Percentiles rank a stretch among this genome's conserved stretches.
phyloP scores from a whole-genome alignment of 768 basidiomycete species.

The Tylopilus vinaceipallidus region DNA sequence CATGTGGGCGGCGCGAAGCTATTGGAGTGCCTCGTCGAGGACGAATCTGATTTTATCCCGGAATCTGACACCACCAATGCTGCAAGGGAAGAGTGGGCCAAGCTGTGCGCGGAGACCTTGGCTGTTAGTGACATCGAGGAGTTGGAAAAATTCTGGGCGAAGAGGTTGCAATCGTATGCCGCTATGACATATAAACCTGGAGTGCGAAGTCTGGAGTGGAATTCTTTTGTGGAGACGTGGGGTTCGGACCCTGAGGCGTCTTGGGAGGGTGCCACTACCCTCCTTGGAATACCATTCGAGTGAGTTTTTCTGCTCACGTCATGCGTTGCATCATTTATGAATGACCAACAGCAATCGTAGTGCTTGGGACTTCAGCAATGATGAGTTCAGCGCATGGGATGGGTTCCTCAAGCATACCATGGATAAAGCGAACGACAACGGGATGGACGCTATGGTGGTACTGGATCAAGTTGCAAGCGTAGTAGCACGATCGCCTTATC shows the following conservation, averaged over 20 bases:
- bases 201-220: slow-evolving; percentile 56
- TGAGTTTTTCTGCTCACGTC: slow-evolving; percentile 34
- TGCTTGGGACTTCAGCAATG: slow-evolving; percentile 51
- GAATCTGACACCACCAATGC: slow-evolving; percentile 42
- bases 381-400: slow-evolving; percentile 62
- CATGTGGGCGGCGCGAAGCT: slow-evolving; percentile 44
- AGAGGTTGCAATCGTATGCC: slow-evolving; percentile 20
- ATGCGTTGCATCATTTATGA: slow-evolving; percentile 3
- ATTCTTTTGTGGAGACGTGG: slow-evolving; percentile 56
- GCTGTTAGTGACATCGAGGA: slow-evolving; percentile 45
- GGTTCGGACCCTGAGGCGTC: slow-evolving; percentile 38
- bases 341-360: slow-evolving; percentile 34
- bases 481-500: slow-evolving; percentile 41
- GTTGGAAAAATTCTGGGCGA: slow-evolving; percentile 54
- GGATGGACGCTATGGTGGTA: slow-evolving; percentile 49
- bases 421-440: slow-evolving; percentile 59
- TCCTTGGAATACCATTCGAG: slow-evolving; percentile 64
- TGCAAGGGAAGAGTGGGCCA: slow-evolving; percentile 57
- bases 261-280: slow-evolving; percentile 54
- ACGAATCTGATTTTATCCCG: slow-evolving; percentile 44
- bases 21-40: slow-evolving; percentile 46
- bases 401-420: slow-evolving; percentile 49
- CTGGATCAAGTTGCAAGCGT: slow-evolving; percentile 54
- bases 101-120: slow-evolving; percentile 54
- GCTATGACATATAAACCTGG: slow-evolving; percentile 36